Base-by-base conservation (phyloP, 2,329 filamentous ascomycete species). In the Pseudogymnoascus pannorum region DNA sequence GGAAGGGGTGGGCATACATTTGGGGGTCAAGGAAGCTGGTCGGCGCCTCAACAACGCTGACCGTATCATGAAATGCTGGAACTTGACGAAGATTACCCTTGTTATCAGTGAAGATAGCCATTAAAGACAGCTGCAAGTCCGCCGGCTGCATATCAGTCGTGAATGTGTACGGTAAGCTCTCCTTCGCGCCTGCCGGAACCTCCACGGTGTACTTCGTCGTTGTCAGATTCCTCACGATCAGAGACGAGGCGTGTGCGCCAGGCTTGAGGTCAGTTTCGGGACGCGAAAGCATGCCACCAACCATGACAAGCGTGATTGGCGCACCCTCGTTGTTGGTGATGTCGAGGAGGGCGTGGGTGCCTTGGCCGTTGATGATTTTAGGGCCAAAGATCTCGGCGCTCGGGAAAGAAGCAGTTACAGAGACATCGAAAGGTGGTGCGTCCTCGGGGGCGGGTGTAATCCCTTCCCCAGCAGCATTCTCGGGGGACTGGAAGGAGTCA, bases 21-120 rank as follows among this genome's bases (percentile, higher is more conserved):
- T 97, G 92, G 64, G 92, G 93, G 73, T 97, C 93, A 66, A 97
- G 88, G 76, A 97, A 85, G 82, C 88, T 95, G 65, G 89, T 91
- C 61, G 93, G 91, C 2, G 92, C 86, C 77, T 97, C 93, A 58
- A 97, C 92, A 66, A 99, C 84, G 73, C 84, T 86, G 66, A 95
- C 91, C 58, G 87, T 87, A 72, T 88, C 87, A 74, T 93, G 91
- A 80, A 89, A 92, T 62, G 89, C 89, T 65, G 85, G 79, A 59
- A 96, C 74, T 68, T 92, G 91, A 80, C 88, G 92, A 72, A 92
- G 77, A 62, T 80, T 78, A 68, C 87, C 87, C 68, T 85, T 82
- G 65, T 76, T 74, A 73, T 88, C 85, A 71, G 81, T 81, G 67
- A 97, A 74, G 60, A 97, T 82, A 60, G 91, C 88, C 33, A 87